Evolutionary conservation across 192 early-diverging fungal genomes (phyloP), one percentile per base, ranked within the genome.

Genomic region (Funneliformis geosporum): DNA sequence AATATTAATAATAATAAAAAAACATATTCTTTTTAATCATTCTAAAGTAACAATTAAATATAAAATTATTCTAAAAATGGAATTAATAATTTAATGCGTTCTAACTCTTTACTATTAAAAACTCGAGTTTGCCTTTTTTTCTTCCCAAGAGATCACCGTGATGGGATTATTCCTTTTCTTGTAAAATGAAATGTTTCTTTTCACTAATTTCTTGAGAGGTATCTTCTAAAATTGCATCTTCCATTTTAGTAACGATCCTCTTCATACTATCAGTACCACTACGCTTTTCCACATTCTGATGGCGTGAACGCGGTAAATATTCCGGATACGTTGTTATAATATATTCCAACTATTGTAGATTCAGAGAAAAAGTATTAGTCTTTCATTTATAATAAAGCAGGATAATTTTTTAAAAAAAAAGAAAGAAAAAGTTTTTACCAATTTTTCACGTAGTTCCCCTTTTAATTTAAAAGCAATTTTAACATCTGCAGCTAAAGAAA

Each of bases 201-300:
- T 55, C 50, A 16, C 7, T 55, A 21, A 55, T 7, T 7, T 7
- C 33, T 2, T 33, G 0, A 33, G 33, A 33, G 33, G 2, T 21
- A 55, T 55, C 21, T 21, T 55, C 50, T 55, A 55, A 55, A 6
- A 4, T 9, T 33, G 72, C n/a, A 27, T 76, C 75, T 5, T 61
- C 61, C 75, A 76, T 76, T 66, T 65, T 76, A 1, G 61, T 23
- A 44, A 76, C 14, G 23, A 76, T 27, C 33, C 40, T 61, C 8
- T 27, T 47, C 75, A 76, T 76, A 28, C 61, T 76, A 40, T 76
- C 75, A 28, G 27, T 40, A n/a, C 75, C 75, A 18, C 8, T 44
- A 25, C 75, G 33, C 46, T 61, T 14, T 33, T 16, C 61, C 23
- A 76, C 33, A 5, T 43, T 64, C 46, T 66, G 39, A 2, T 16